Evolutionary conservation across 306 rosid genomes (phyloP), one percentile per base, ranked within the genome.

Genomic region (Nissolia schottii): DNA sequence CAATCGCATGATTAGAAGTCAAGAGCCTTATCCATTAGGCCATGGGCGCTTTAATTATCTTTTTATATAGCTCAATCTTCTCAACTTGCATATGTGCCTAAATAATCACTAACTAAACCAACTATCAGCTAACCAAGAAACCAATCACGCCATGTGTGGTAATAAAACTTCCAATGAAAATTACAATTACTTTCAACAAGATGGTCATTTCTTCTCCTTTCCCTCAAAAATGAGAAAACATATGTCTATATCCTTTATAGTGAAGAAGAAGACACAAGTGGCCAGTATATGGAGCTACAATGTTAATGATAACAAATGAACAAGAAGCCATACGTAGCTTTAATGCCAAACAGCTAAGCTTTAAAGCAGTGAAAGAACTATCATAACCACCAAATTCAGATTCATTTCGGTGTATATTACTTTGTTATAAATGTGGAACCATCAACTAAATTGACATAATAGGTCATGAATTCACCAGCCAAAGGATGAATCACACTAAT

Each of bases 1-100:
- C 86, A 82, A 78, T 82, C 86, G 86, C 86, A 28, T 82, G 83
- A 82, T 82, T 82, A 82, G 86, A 82, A 82, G 86, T 82, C 86
- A 82, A 28, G 78, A 83, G 86, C 83, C 86, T 82, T 82, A 78
- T 82, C 86, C 86, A 78, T 82, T 82, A 82, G 83, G 86, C 86
- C 83, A 82, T 79, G 83, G 83, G 83, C 78, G 86, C 86, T 15
- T 0, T 1, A 1, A 27, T 7, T n/a, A n/a, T n/a, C n/a, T n/a
- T n/a, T n/a, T n/a, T n/a, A n/a, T n/a, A n/a, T n/a, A n/a, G n/a
- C n/a, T n/a, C n/a, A n/a, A n/a, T n/a, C n/a, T n/a, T n/a, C n/a
- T n/a, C n/a, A n/a, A n/a, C n/a, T n/a, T n/a, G n/a, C n/a, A n/a
- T n/a, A n/a, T n/a, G n/a, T n/a, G n/a, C n/a, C n/a, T n/a, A n/a